Conservation (phyloP, 2,329 filamentous ascomycete species). For the Teratosphaeria epicoccoides region DNA sequence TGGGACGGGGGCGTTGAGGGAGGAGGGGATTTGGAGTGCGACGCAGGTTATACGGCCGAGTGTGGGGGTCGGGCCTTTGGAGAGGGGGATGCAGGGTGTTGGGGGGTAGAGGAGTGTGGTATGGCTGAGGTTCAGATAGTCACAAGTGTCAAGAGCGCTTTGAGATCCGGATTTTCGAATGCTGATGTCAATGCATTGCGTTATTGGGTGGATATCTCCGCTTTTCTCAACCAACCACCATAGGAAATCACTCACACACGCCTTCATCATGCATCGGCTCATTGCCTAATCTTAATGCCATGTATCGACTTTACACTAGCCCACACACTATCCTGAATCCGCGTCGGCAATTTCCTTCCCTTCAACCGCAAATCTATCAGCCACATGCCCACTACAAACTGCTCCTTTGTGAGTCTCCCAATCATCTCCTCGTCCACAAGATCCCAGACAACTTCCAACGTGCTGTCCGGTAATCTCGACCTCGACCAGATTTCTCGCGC, state of each 20-base stretch:
- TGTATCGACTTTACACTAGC: constrained; percentile 46
- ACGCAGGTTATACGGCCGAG: constrained; percentile 4
- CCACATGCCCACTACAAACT: constrained; percentile 79
- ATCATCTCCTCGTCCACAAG: constrained; percentile 51
- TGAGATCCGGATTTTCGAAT: too few relatives aligned
- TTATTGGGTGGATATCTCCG: background rate
- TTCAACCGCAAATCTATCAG: constrained; percentile 70
- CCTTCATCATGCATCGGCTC: background rate
- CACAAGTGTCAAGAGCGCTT: too few relatives aligned
- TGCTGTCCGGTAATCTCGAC: constrained; percentile 55
- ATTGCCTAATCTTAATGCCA: constrained; percentile 27
- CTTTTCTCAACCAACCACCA: background rate
- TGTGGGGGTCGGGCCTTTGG: background rate
- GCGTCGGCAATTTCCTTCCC: constrained; percentile 63
- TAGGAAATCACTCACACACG: background rate
- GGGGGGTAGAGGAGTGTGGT: background rate
- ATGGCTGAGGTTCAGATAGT: too few relatives aligned
- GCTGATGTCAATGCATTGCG: too few relatives aligned
- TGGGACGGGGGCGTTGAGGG: constrained; percentile 11
- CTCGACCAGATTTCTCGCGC: constrained; percentile 66
- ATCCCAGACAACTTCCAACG: constrained; percentile 66
- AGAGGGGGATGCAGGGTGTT: background rate
- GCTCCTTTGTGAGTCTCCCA: constrained; percentile 52
- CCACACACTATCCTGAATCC: constrained; percentile 67
- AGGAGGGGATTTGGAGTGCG: constrained; percentile 8